Evolutionary conservation across 768 basidiomycete species (phyloP), one percentile per base, ranked within the genome.

Genomic region (Termitomyces sp.): DNA sequence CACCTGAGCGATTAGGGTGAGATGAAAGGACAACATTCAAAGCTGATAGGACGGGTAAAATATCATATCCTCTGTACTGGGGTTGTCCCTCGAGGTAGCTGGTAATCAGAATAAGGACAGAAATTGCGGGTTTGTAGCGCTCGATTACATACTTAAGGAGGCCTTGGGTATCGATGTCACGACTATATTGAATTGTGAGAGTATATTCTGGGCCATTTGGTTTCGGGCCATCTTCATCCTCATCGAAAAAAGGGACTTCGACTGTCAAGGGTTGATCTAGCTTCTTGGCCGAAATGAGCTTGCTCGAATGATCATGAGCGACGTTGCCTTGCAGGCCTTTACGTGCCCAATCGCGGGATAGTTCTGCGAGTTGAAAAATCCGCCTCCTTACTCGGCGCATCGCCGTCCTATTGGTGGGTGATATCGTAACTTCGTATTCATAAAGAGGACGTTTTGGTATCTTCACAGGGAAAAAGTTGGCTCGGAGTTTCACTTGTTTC

Each of bases 401-500:
- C 23, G 78, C 71, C 0, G 79, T 79, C 34, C 76, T 74, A 6
- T 74, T 72, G n/a, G 72, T 67, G 0, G 85, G 84, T 6, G 75
- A 68, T 32, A 87, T 81, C 2, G 76, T 63, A 16, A 88, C 78
- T 56, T 79, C 76, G 63, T 89, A 90, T 56, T 90, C 88, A 64
- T 75, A 83, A 9, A 84, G 62, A 2, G 76, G 68, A 0, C 72
- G 74, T 39, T 79, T 77, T 1, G 77, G 76, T 10, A 82, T 67
- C 46, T 72, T 74, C 27, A 89, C 73, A 0, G 85, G 76, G 68
- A 88, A 88, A 72, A 84, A 88, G 62, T 89, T 90, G 45, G 86
- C 76, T 7, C 88, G 77, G 16, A 89, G 66, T 43, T 73, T 78
- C 63, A 84, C 75, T 10, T 67, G 40, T 37, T 58, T 73, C 10